Evolutionary conservation across 75 land plant genomes (phyloP).

Genomic region (Pinus tabuliformis): DNA sequence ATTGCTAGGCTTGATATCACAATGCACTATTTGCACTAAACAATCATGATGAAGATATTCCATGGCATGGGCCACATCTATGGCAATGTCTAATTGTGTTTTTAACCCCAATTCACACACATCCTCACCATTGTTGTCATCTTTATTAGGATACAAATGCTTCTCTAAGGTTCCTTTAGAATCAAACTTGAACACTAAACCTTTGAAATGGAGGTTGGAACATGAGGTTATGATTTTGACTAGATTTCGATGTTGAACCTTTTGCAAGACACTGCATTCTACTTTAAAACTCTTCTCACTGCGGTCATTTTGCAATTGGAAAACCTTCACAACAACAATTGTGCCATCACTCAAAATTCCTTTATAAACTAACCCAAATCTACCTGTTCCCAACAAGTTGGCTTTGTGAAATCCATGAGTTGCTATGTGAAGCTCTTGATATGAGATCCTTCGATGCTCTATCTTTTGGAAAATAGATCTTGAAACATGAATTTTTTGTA

Average conservation of each 20-base stretch:
- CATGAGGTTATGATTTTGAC: not conserved
- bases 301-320: not conserved
- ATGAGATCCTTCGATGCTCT: not conserved
- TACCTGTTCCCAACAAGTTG: not conserved
- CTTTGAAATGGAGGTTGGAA: not conserved
- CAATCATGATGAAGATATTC: no score
- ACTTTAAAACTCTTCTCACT: not conserved
- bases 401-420: not conserved
- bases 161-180: no score
- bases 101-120: no score
- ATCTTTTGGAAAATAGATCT: not conserved
- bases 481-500: no score
- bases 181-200: no score
- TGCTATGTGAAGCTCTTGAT: not conserved
- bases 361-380: conserved; percentile 1
- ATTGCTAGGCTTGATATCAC: conserved; percentile 11
- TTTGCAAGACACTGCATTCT: not conserved
- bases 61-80: no score
- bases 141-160: no score
- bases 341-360: conserved; percentile 2
- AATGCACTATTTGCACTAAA: not conserved
- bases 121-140: no score
- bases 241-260: conserved; percentile 5
- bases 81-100: no score
- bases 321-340: not conserved